Conservation (phyloP, 306 rosid species). For the Sicyos baderoa region DNA sequence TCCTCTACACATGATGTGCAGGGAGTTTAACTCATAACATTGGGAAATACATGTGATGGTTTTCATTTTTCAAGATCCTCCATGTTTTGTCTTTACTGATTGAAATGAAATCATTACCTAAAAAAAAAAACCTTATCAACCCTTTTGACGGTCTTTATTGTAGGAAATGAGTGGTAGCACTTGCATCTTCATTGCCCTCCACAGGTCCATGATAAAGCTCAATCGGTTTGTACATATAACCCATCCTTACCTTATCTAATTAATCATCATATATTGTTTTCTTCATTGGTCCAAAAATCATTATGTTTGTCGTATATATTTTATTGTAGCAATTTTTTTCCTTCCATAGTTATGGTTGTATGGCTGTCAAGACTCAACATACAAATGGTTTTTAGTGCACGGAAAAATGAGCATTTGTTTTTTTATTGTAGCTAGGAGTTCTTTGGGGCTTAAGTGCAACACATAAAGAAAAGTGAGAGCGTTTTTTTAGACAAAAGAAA, state of each 20-base stretch:
- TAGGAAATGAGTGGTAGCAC: constrained; percentile 74
- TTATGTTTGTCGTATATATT: background rate
- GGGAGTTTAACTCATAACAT: no score
- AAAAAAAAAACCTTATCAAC: background rate
- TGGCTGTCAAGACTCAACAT: background rate
- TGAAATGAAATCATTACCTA: background rate
- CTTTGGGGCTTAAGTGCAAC: background rate
- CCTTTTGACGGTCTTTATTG: constrained; percentile 22
- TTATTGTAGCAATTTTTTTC: background rate
- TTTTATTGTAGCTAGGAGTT: no score
- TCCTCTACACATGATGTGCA: no score
- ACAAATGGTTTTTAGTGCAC: background rate
- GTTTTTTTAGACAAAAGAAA: background rate
- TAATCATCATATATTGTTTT: background rate
- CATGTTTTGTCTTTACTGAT: background rate
- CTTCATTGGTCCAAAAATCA: background rate
- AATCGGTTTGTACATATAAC: constrained; percentile 50
- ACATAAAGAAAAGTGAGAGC: background rate
- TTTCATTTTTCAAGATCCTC: background rate
- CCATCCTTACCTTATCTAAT: background rate
- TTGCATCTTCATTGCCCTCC: constrained; percentile 67
- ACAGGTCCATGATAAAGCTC: constrained; percentile 71
- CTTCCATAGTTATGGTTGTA: background rate
- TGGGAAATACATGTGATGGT: constrained; percentile 2
- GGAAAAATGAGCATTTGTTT: no score